phyloP scores from a whole-genome alignment of 768 basidiomycete species.

The Collybia sp. region DNA sequence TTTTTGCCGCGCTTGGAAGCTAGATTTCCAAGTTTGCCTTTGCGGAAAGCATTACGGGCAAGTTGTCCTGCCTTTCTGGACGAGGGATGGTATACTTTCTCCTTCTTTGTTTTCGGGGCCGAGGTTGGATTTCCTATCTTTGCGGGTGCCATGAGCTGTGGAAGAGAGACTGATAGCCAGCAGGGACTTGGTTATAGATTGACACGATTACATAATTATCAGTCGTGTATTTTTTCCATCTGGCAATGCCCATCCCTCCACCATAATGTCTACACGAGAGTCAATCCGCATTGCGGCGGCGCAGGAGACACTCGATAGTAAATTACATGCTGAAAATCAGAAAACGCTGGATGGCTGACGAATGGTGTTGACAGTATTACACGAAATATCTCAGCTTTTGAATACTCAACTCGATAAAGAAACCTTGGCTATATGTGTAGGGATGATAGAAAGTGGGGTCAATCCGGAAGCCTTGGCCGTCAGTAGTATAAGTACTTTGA shows the following conservation, averaged over 20 bases:
- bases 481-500: slow-evolving; percentile 10
- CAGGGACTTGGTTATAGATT: too few relatives aligned
- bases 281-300: slow-evolving; percentile 58
- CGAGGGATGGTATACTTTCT: slow-evolving; percentile 78
- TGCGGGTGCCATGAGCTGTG: slow-evolving; percentile 31
- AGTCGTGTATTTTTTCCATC: too few relatives aligned
- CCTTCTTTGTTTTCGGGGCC: slow-evolving; percentile 43
- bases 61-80: slow-evolving; percentile 83
- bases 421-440: slow-evolving; percentile 86
- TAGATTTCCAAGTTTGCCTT: slow-evolving; percentile 57
- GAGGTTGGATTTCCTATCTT: slow-evolving; percentile 26
- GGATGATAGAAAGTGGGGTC: slow-evolving; percentile 89
- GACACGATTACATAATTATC: not conserved
- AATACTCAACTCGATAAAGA: slow-evolving; percentile 88
- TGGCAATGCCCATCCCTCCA: too few relatives aligned
- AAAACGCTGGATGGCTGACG: too few relatives aligned
- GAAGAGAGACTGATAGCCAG: slow-evolving; percentile 11
- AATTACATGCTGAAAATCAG: too few relatives aligned
- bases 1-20: slow-evolving; percentile 54
- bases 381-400: slow-evolving; percentile 84
- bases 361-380: slow-evolving; percentile 53
- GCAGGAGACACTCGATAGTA: slow-evolving; percentile 69
- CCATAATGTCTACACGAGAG: slow-evolving; percentile 53
- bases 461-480: slow-evolving; percentile 93
- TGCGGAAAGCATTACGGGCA: slow-evolving; percentile 60